Conservation (phyloP, 352 stramenopile genomes). For the Pythium dissimile region DNA sequence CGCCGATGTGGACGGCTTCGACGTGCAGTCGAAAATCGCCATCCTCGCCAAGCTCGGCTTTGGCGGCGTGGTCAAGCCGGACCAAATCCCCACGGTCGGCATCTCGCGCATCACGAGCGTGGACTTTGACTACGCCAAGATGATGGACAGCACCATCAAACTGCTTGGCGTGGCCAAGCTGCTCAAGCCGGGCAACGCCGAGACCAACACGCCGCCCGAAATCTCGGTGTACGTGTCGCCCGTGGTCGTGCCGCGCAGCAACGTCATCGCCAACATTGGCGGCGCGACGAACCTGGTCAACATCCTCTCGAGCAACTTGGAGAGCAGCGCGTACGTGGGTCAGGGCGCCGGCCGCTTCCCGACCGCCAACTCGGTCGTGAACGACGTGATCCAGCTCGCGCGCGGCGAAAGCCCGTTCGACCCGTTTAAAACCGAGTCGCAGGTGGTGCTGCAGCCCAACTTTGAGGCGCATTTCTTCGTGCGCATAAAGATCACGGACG, state of each 20-base stretch:
- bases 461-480: slow-evolving; percentile 95
- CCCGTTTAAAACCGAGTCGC: slow-evolving; percentile 61
- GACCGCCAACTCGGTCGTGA: slow-evolving; percentile 95
- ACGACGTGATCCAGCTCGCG: slow-evolving; percentile 92
- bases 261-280: slow-evolving; percentile 88
- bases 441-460: slow-evolving; percentile 83
- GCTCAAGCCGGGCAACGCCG: slow-evolving; percentile 70
- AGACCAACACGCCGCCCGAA: slow-evolving; percentile 62
- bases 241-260: slow-evolving; percentile 85
- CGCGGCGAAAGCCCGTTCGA: slow-evolving; percentile 86
- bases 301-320: slow-evolving; percentile 87
- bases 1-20: slow-evolving; percentile 94
- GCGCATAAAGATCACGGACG: slow-evolving; percentile 92
- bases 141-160: slow-evolving; percentile 96
- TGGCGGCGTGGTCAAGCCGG: slow-evolving; percentile 82
- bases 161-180: slow-evolving; percentile 88
- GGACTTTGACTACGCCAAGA: slow-evolving; percentile 96
- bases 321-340: slow-evolving; percentile 89
- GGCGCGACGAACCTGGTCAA: slow-evolving; percentile 92
- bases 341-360: slow-evolving; percentile 93
- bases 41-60: slow-evolving; percentile 95
- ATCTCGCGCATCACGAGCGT: slow-evolving; percentile 90
- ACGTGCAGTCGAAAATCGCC: slow-evolving; percentile 96
- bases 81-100: slow-evolving; percentile 89
- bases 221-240: slow-evolving; percentile 94